Evolutionary conservation across 352 stramenopile genomes (phyloP).

Genomic region (Phytophthora tubulina): DNA sequence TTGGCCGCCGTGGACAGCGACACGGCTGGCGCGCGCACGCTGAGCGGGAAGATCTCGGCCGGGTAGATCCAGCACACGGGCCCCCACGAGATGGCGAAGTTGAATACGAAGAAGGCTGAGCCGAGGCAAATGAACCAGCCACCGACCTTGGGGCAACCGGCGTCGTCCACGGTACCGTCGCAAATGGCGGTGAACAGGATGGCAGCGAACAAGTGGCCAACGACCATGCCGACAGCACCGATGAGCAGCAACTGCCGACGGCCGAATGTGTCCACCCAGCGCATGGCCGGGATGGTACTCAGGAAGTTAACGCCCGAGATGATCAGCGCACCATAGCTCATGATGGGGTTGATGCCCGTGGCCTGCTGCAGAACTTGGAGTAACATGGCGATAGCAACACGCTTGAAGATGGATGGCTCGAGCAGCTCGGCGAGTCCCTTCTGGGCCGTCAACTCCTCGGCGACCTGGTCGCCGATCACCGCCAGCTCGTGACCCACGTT

Average conservation of each 20-base stretch:
- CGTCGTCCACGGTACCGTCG: slow-evolving; percentile 36
- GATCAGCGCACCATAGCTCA: slow-evolving; percentile 16
- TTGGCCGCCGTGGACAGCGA: slow-evolving; percentile 24
- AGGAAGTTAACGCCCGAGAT: slow-evolving; percentile 44
- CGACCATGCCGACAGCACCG: slow-evolving; percentile 50
- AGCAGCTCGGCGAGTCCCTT: slow-evolving; percentile 40
- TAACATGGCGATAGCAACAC: slow-evolving; percentile 24
- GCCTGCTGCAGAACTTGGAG: slow-evolving; percentile 29
- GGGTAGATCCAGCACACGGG: slow-evolving; percentile 42
- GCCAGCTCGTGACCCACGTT: background rate
- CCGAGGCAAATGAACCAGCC: slow-evolving; percentile 12
- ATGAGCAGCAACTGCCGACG: slow-evolving; percentile 52
- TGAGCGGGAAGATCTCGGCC: no score
- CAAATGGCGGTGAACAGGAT: slow-evolving; percentile 53
- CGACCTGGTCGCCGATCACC: slow-evolving; percentile 25
- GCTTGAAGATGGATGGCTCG: slow-evolving; percentile 29
- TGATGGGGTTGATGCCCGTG: slow-evolving; percentile 43
- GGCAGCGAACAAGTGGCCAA: slow-evolving; percentile 47
- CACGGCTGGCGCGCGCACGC: no score
- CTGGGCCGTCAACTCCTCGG: slow-evolving; percentile 29
- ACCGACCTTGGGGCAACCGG: background rate
- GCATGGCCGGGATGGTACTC: slow-evolving; percentile 50
- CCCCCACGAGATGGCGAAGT: slow-evolving; percentile 6
- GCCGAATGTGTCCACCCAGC: slow-evolving; percentile 45
- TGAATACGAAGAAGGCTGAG: slow-evolving; percentile 8